A percentile compares a stretch with the other conserved stretches of the same genome.
Conservation (phyloP, 768 basidiomycete genomes). For the button mushroom (Agaricus bisporus) region DNA sequence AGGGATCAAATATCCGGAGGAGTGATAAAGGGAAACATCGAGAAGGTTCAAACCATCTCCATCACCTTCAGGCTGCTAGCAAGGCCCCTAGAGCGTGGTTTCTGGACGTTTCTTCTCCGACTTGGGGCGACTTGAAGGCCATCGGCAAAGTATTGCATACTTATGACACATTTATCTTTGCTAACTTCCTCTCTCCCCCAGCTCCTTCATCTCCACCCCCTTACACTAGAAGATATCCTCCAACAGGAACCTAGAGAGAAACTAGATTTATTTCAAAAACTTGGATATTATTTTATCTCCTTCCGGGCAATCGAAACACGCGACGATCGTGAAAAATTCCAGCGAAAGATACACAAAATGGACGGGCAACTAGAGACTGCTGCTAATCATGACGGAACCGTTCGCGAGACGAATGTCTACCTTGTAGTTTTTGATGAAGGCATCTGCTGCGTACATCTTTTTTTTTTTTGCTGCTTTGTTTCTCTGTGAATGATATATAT, state of each 20-base stretch:
- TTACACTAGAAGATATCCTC: conserved; percentile 90
- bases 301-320: conserved; percentile 75
- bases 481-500: conserved; percentile 48
- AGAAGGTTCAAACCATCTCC: conserved; percentile 12
- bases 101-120: conserved; percentile 83
- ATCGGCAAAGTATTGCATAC: conserved; percentile 65
- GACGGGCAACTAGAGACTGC: conserved; percentile 17
- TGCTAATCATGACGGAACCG: conserved; percentile 27
- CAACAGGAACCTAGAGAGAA: conserved; percentile 92
- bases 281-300: conserved; percentile 91
- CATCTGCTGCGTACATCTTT: conserved; percentile 63
- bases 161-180: not conserved
- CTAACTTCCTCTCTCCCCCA: conserved; percentile 20
- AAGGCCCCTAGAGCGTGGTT: conserved; percentile 68
- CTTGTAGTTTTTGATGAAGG: conserved; percentile 86
- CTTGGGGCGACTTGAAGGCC: conserved; percentile 81
- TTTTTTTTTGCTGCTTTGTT: conserved; percentile 2
- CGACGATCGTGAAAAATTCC: conserved; percentile 33
- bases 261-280: conserved; percentile 75
- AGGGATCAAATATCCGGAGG: conserved; percentile 15
- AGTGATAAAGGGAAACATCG: conserved; percentile 45
- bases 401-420: conserved; percentile 84
- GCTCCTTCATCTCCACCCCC: conserved; percentile 84
- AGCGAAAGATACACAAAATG: conserved; percentile 23
- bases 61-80: not conserved